Base-by-base conservation (phyloP, 1,284 basidiomycete species). In the Dichomitus squalens region DNA sequence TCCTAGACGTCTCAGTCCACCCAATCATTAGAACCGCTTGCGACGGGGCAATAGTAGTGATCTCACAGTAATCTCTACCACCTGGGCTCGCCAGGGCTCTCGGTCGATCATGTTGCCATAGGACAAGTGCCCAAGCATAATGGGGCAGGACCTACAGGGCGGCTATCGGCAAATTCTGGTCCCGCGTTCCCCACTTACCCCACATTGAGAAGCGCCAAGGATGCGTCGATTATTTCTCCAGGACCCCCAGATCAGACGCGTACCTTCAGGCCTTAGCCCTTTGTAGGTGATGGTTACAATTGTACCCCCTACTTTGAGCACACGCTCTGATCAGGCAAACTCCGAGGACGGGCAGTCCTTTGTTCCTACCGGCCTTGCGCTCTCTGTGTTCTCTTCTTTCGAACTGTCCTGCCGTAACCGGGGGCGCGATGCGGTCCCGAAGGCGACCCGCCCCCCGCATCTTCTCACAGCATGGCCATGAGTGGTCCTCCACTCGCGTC, bases 361-460 rank as follows among this genome's bases (percentile, higher is more conserved):
- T 36, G 20, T 47, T 47, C 35, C 23, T 33, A 16, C 43, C 44
- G 39, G 39, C 39, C 51, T 38, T 35, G 52, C 48, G 51, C 53
- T 23, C 25, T 49, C 51, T 54, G 36, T 55, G 31, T 23, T 48
- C 44, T 25, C 21, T 43, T 34, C 52, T 43, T 27, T 25, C 31
- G 12, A 23, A 44, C 35, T 25, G 18, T 35, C 41, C 34, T 57
- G 46, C 54, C 46, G 53, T 52, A 46, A 53, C n/a, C 35, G 39
- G 53, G 48, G 59, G 51, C 47, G 55, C 54, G 25, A 36, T 54
- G 48, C 61, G 61, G 61, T 55, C 58, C 58, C 61, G 61, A 63
- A 51, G 53, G 60, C 53, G 31, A 23, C 55, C 58, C 61, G 61
- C 54, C 35, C 55, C 57, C 57, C 52, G 52, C 23, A 31, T 5